Evolutionary conservation across 2,329 filamentous ascomycete genomes (phyloP).

Genomic region (Aspergillus pseudonomiae): DNA sequence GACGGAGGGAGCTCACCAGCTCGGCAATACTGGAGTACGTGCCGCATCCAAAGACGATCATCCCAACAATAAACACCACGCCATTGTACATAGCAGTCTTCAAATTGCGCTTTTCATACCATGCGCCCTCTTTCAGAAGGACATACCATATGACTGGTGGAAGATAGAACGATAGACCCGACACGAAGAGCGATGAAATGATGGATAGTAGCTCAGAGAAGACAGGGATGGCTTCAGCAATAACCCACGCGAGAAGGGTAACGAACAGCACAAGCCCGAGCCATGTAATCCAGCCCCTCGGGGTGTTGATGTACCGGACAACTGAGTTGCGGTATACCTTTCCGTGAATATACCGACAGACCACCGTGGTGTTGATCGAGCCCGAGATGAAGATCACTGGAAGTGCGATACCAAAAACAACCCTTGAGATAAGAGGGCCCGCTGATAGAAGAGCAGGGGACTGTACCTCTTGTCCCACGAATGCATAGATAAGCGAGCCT

Average conservation of each 20-base stretch:
- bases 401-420: constrained; percentile 12
- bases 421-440: constrained; percentile 17
- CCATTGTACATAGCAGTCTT: not conserved
- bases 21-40: constrained; percentile 3
- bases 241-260: constrained; percentile 21
- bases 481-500: constrained; percentile 27
- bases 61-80: not conserved
- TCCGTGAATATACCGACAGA: constrained; percentile 24
- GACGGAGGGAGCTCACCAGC: not conserved
- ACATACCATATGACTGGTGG: constrained; percentile 5
- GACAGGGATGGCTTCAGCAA: constrained; percentile 24
- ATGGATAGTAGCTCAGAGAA: constrained; percentile 3
- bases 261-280: constrained; percentile 17
- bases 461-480: constrained; percentile 29
- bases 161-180: constrained; percentile 3
- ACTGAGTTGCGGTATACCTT: constrained; percentile 20
- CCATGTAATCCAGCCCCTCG: constrained; percentile 24
- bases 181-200: not conserved
- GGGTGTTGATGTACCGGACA: constrained; percentile 21
- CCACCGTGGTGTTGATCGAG: constrained; percentile 26
- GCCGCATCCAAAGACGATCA: constrained; percentile 1
- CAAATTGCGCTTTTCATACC: not conserved
- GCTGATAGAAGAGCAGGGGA: constrained; percentile 34
- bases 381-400: constrained; percentile 22
- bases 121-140: not conserved